Evolutionary conservation across 306 rosid genomes (phyloP).

Genomic region (Hippophae rhamnoides): DNA sequence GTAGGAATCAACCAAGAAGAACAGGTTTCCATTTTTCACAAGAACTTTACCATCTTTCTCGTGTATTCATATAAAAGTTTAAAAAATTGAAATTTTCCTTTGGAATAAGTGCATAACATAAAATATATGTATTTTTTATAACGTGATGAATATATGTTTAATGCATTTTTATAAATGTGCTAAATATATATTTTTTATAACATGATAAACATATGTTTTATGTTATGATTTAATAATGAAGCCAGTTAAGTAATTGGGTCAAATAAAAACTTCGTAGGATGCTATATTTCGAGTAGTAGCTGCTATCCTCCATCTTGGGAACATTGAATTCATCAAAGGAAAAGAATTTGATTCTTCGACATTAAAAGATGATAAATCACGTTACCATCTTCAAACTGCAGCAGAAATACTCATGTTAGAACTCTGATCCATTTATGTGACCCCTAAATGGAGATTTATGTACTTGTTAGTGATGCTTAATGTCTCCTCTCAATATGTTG

Average conservation of each 20-base stretch:
- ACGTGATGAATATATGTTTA: no score
- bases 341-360: conserved; percentile 67
- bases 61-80: conserved; percentile 11
- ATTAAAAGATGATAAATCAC: conserved; percentile 66
- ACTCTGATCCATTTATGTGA: conserved; percentile 14
- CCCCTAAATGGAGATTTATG: neutral
- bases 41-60: conserved; percentile 11
- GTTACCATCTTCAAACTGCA: conserved; percentile 51
- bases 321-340: conserved; percentile 64
- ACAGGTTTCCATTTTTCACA: conserved; percentile 42
- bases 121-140: no score
- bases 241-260: no score
- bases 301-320: conserved; percentile 83
- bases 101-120: no score
- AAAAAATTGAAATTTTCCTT: conserved; percentile 11
- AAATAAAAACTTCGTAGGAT: conserved; percentile 28
- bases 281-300: conserved; percentile 83
- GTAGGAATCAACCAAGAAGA: conserved; percentile 80
- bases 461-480: neutral
- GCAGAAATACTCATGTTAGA: conserved; percentile 70
- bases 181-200: no score
- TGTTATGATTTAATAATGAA: no score
- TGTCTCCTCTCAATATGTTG: conserved; percentile 15
- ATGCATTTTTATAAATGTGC: no score
- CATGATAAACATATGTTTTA: no score